Percentiles rank a stretch among this genome's conserved stretches.
Conservation (phyloP, 1,284 basidiomycete species). For the Cryptococcus sp. region DNA sequence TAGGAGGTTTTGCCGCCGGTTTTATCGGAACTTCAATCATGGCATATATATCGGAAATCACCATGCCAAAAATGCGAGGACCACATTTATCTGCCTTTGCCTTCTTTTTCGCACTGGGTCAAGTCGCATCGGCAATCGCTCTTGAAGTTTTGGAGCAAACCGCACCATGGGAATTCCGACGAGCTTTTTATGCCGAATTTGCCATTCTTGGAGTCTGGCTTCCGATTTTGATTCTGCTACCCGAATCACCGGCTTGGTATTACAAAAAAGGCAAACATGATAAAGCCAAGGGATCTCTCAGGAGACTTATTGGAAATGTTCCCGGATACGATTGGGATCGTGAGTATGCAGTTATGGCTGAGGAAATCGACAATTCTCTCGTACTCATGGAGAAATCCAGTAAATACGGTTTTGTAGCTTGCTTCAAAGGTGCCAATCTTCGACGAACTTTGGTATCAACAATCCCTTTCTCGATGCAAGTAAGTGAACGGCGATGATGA, state of each 20-base stretch:
- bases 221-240: slow-evolving; percentile 5
- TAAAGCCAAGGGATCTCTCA: slow-evolving; percentile 5
- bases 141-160: slow-evolving; percentile 9
- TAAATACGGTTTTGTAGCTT: slow-evolving; percentile 10
- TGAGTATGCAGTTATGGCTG: slow-evolving; percentile 2
- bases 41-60: slow-evolving; percentile 21
- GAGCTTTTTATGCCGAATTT: slow-evolving; percentile 14
- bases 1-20: slow-evolving; percentile 4
- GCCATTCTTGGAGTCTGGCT: slow-evolving; percentile 13
- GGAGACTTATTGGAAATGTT: slow-evolving; percentile 4
- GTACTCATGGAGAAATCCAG: slow-evolving; percentile 7
- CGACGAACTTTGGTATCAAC: background rate
- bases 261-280: slow-evolving; percentile 11
- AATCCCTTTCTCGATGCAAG: background rate
- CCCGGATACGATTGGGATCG: slow-evolving; percentile 6
- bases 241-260: slow-evolving; percentile 17
- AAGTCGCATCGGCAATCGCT: slow-evolving; percentile 12
- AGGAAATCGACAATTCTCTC: slow-evolving; percentile 9
- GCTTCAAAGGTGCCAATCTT: slow-evolving; percentile 12
- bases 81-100: slow-evolving; percentile 19
- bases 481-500: background rate
- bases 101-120: slow-evolving; percentile 16
- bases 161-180: slow-evolving; percentile 1
- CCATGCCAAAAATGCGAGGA: slow-evolving; percentile 24
- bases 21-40: slow-evolving; percentile 10